These are phyloP conservation scores for Cerrena zonata DNA, from an alignment of 1,284 basidiomycete species.

Conservation along the genomic window DNA sequence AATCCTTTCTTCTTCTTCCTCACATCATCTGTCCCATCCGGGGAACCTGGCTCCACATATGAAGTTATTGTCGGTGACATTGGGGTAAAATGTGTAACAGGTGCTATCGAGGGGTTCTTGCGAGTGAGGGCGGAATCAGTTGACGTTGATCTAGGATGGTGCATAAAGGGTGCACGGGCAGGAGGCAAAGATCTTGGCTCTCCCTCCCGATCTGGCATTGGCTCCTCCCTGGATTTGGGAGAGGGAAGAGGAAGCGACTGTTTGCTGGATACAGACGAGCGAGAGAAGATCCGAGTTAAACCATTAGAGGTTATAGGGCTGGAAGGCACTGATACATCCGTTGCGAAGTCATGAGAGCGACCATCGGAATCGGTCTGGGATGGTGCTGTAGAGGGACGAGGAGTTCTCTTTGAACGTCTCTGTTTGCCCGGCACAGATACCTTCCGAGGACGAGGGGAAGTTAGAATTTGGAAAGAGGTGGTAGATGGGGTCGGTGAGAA, in stretches of 20 bases:
- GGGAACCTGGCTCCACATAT: neutral
- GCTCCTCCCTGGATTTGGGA: neutral
- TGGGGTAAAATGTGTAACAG: neutral
- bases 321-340: constrained; percentile 17
- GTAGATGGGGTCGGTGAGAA: neutral
- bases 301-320: constrained; percentile 10
- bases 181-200: constrained; percentile 5
- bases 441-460: constrained; percentile 6
- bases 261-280: constrained; percentile 4
- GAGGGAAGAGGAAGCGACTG: neutral
- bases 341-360: neutral
- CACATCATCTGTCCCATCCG: constrained; percentile 1
- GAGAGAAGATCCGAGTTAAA: constrained; percentile 7
- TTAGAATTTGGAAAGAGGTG: neutral
- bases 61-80: constrained; percentile 3
- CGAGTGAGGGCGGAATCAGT: constrained; percentile 36
- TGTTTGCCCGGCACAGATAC: constrained; percentile 6
- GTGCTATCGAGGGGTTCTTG: constrained; percentile 2
- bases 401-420: constrained; percentile 4
- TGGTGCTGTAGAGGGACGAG: constrained; percentile 13
- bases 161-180: constrained; percentile 8
- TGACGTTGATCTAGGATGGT: constrained; percentile 33
- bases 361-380: constrained; percentile 2
- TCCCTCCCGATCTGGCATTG: neutral
- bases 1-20: constrained; percentile 5